A percentile compares a stretch with the other conserved stretches of the same genome.
Conservation (phyloP, 1,139 yeast species). For the Blastobotrys elegans region DNA sequence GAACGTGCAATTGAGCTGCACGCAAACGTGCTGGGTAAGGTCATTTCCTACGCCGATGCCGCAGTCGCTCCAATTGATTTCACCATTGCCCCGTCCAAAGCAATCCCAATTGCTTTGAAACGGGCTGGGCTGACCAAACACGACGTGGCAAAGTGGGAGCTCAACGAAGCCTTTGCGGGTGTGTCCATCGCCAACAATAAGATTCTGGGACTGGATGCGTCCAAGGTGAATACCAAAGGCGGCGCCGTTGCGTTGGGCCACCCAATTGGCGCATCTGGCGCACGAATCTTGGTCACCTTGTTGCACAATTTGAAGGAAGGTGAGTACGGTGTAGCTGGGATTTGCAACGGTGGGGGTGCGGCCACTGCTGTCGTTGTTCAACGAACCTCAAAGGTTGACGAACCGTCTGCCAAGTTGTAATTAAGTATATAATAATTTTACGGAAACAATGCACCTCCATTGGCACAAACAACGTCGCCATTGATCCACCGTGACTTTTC, state of each 20-base stretch:
- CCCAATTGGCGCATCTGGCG: conserved; percentile 94
- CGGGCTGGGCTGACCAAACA: conserved; percentile 48
- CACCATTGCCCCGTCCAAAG: conserved; percentile 88
- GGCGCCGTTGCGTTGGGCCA: conserved; percentile 97
- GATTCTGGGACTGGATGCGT: conserved; percentile 56
- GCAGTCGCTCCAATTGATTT: conserved; percentile 88
- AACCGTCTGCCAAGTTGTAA: conserved; percentile 6
- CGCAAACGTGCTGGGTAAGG: conserved; percentile 62
- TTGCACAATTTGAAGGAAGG: conserved; percentile 73
- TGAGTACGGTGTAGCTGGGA: conserved; percentile 85
- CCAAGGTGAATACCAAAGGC: conserved; percentile 82
- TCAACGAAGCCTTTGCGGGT: conserved; percentile 91
- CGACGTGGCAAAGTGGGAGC: conserved; percentile 64
- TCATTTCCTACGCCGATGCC: conserved; percentile 91
- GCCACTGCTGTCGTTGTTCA: conserved; percentile 75
- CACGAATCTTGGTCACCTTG: conserved; percentile 81
- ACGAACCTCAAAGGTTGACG: conserved; percentile 34
- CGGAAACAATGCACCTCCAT: conserved; percentile 13
- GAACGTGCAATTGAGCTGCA: conserved; percentile 61
- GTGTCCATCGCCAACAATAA: conserved; percentile 84
- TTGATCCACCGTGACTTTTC: conserved; percentile 13
- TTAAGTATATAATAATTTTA: neutral
- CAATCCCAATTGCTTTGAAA: conserved; percentile 77
- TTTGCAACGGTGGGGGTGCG: conserved; percentile 98
- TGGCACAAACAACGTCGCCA: conserved; percentile 13